Evolutionary conservation across 2,329 filamentous ascomycete genomes (phyloP).

Genomic region (Ophiostoma sp.): DNA sequence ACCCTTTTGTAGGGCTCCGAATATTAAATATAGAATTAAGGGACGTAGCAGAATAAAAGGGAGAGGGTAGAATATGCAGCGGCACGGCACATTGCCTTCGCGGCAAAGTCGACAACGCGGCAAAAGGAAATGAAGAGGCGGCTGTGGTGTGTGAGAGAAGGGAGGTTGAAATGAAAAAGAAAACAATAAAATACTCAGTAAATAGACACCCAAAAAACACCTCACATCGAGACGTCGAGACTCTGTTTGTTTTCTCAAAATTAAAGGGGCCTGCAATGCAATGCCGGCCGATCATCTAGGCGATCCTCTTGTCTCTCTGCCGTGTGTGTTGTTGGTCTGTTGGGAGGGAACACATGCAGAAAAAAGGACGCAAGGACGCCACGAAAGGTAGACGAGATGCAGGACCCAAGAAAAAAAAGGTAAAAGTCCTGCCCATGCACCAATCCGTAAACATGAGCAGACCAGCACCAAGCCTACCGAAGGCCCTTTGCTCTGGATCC

Average conservation of each 20-base stretch:
- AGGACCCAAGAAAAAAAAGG: background rate
- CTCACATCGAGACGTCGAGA: background rate
- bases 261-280: constrained; percentile 9
- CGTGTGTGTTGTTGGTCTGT: background rate
- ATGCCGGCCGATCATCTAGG: constrained; percentile 13
- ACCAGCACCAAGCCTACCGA: background rate
- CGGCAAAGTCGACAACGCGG: background rate
- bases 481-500: background rate
- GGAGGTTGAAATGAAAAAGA: background rate
- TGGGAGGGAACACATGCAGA: background rate
- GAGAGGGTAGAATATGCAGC: background rate
- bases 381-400: background rate
- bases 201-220: background rate
- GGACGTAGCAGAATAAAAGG: background rate
- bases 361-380: background rate
- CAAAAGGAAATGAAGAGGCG: background rate
- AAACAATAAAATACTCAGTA: background rate
- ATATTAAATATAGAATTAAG: background rate
- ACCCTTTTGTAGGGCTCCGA: background rate
- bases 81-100: constrained; percentile 4
- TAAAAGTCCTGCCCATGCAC: constrained; percentile 6
- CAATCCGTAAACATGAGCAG: background rate
- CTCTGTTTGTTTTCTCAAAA: background rate
- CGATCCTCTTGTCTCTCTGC: background rate
- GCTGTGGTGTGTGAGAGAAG: background rate